Evolutionary conservation across 2,329 filamentous ascomycete species (phyloP).

Genomic region (Cordyceps fumosorosea): DNA sequence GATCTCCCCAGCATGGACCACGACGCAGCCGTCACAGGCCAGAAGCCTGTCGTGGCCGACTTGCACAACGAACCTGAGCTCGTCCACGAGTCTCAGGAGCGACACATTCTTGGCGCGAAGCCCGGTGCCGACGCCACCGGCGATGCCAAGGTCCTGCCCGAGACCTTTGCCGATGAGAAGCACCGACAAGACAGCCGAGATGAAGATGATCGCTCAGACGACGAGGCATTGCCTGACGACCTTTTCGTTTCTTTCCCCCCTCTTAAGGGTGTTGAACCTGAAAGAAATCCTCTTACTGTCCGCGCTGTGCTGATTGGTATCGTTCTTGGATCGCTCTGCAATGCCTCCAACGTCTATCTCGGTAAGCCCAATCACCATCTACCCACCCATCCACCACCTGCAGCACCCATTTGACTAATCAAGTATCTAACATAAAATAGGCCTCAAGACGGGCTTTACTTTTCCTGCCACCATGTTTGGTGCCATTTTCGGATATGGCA

Average conservation of each 20-base stretch:
- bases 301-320: slow-evolving; percentile 50
- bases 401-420: too few species aligned
- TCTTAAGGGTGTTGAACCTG: slow-evolving; percentile 31
- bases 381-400: not conserved
- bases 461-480: slow-evolving; percentile 43
- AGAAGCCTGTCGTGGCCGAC: slow-evolving; percentile 4
- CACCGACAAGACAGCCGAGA: not conserved
- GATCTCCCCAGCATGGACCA: not conserved
- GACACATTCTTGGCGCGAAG: slow-evolving; percentile 13
- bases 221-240: slow-evolving; percentile 2
- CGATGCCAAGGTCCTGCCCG: not conserved
- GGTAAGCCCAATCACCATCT: slow-evolving; percentile 27
- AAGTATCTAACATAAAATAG: slow-evolving; percentile 18
- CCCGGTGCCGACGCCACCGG: slow-evolving; percentile 11
- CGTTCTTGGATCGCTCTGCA: slow-evolving; percentile 51
- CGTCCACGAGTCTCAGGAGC: not conserved
- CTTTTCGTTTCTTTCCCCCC: slow-evolving; percentile 36
- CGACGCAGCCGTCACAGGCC: slow-evolving; percentile 2
- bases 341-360: slow-evolving; percentile 56
- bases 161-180: not conserved
- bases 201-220: slow-evolving; percentile 16
- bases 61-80: not conserved
- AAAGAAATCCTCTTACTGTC: slow-evolving; percentile 45
- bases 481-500: slow-evolving; percentile 53
- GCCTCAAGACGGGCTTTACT: slow-evolving; percentile 46